These are phyloP conservation scores for Colletotrichum lini DNA, from an alignment of 2,329 filamentous ascomycete species.

Conservation along the genomic window DNA sequence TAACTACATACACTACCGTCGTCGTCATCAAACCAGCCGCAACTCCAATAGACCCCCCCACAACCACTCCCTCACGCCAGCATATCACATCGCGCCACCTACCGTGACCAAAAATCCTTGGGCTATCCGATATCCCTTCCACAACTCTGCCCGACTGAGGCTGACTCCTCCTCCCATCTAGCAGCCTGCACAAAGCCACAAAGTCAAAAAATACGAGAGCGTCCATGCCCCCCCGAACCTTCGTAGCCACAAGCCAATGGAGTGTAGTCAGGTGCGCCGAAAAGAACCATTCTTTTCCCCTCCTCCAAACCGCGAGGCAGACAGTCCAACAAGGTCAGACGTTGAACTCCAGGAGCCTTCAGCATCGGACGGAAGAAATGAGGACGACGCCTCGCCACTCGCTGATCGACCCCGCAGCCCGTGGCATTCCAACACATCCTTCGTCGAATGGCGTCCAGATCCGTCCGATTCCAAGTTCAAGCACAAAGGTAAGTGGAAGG, in stretches of 20 bases:
- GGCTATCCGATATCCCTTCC: background rate
- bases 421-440: background rate
- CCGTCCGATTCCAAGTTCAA: background rate
- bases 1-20: background rate
- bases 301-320: background rate
- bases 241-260: background rate
- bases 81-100: background rate
- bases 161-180: background rate
- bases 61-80: too few relatives aligned
- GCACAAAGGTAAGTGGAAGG: background rate
- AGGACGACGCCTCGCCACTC: background rate
- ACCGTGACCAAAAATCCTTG: too few relatives aligned
- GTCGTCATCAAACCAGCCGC: background rate
- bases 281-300: background rate
- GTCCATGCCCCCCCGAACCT: background rate
- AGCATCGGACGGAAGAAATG: constrained; percentile 1
- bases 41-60: background rate
- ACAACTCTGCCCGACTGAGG: background rate
- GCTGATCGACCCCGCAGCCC: background rate
- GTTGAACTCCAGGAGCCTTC: background rate
- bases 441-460: background rate
- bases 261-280: background rate
- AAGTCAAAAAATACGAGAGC: background rate
- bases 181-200: constrained; percentile 4
- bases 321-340: background rate